Base-by-base conservation (phyloP, 148 eudicot genomes). In the Suaeda aralocaspica region DNA sequence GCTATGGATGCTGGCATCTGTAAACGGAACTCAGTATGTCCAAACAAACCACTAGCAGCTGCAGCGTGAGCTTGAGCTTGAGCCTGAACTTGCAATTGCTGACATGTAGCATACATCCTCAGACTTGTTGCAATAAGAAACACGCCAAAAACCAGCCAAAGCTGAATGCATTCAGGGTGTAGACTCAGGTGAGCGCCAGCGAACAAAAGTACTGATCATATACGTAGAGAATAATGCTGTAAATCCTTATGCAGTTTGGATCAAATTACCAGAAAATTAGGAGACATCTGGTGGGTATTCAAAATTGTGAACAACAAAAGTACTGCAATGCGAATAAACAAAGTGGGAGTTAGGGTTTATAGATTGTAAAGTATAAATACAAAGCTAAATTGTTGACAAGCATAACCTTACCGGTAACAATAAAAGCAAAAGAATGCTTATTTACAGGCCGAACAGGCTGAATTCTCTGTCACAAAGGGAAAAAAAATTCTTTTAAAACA, bases 1-100 rank as follows among this genome's bases (percentile, higher is more conserved):
- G 84, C 77, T 59, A 79, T 79, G 11, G 83, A 80, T 36, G 81
- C 79, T 58, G 86, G 86, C 77, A 83, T 74, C 74, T 80, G 86
- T 67, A 83, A 57, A 36, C 79, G 83, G 51, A 83, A 77, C 34
- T 82, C 81, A 14, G 83, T 77, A 34, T 49, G 79, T 31, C 77
- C 80, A 53, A 74, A 75, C 71, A 83, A 61, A 59, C 82, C 78
- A 69, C 68, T 80, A 29, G 80, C 76, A 19, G 78, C 79, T 29
- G 79, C 77, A 56, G 81, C 79, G 13, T 74, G 86, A 59, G 75
- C 77, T 74, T 83, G 83, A 36, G 41, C 41, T 36, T n/a, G n/a
- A 55, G 84, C 79, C 56, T 82, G 82, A 45, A 81, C 86, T 66
- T 78, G 82, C 68, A 80, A 62, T 75, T 81, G 84, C 66, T 80